These are phyloP conservation scores for Hypoxylon subgilvum DNA, from an alignment of 495 filamentous ascomycete species.

Conservation along the genomic window DNA sequence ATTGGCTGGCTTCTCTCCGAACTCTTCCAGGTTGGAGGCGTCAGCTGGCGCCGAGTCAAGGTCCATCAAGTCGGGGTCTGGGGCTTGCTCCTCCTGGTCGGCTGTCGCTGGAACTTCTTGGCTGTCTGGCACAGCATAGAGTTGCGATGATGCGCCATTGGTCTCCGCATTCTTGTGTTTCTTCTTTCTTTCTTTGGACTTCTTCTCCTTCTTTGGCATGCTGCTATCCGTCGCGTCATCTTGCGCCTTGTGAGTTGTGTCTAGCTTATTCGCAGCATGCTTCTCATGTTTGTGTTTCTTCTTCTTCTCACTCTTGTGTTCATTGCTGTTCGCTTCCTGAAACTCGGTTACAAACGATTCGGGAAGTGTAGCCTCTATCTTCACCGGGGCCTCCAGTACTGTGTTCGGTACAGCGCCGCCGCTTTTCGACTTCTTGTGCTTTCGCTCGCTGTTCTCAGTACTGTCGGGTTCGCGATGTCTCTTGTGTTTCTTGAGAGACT, in stretches of 20 bases:
- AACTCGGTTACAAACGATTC: constrained; percentile 5
- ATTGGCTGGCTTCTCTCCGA: constrained; percentile 17
- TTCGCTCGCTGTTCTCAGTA: constrained; percentile 44
- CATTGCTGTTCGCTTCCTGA: constrained; percentile 6
- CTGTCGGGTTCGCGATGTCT: constrained; percentile 48
- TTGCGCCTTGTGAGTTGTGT: constrained; percentile 3
- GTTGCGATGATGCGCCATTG: constrained; percentile 13
- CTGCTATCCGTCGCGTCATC: constrained; percentile 16
- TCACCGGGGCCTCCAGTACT: constrained; percentile 12
- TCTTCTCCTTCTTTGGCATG: constrained; percentile 39
- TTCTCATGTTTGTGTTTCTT: constrained; percentile 33
- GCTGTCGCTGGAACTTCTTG: constrained; percentile 13
- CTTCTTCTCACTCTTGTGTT: constrained; percentile 29
- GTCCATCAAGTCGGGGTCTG: constrained; percentile 36
- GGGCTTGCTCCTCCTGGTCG: constrained; percentile 8
- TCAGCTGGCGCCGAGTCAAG: constrained; percentile 27
- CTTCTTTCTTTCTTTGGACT: constrained; percentile 22
- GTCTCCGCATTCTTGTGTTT: constrained; percentile 40
- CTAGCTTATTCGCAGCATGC: constrained; percentile 13
- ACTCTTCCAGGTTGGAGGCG: constrained; percentile 5
- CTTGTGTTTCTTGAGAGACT: constrained; percentile 51
- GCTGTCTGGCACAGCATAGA: constrained; percentile 8
- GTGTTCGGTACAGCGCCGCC: constrained; percentile 11
- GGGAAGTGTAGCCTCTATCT: constrained; percentile 11
- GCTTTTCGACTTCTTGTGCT: constrained; percentile 51